These are phyloP conservation scores for Kalaharituber pfeilii DNA, from an alignment of 2,329 filamentous ascomycete species.

Conservation along the genomic window DNA sequence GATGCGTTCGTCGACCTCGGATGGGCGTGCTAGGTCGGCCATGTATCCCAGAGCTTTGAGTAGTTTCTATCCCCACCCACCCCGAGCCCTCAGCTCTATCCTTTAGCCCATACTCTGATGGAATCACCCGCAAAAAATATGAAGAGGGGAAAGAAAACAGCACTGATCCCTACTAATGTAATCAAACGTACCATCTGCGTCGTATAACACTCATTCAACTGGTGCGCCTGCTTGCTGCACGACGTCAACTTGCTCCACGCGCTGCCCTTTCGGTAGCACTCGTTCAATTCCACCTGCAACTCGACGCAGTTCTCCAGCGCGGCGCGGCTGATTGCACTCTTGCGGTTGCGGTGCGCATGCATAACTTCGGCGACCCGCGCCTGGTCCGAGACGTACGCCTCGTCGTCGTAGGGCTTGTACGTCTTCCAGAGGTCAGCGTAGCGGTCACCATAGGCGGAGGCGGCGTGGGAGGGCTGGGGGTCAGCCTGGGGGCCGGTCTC, in stretches of 20 bases:
- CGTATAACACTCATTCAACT: slow-evolving; percentile 71
- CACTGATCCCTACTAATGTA: neutral
- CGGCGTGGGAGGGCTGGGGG: slow-evolving; percentile 12
- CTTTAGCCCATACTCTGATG: neutral
- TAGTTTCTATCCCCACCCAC: slow-evolving; percentile 45
- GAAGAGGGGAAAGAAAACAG: neutral
- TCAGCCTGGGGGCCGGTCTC: too few species aligned
- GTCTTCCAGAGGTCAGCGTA: slow-evolving; percentile 85
- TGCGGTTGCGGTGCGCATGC: slow-evolving; percentile 68
- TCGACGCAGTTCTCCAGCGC: slow-evolving; percentile 86
- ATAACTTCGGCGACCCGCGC: slow-evolving; percentile 67
- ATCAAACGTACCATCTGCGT: slow-evolving; percentile 60
- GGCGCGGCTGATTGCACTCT: slow-evolving; percentile 56
- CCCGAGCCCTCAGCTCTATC: slow-evolving; percentile 3
- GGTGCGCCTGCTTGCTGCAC: slow-evolving; percentile 59
- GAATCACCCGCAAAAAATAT: too few species aligned
- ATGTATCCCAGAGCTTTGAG: slow-evolving; percentile 81
- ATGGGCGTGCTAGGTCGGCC: slow-evolving; percentile 44
- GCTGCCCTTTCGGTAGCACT: slow-evolving; percentile 61
- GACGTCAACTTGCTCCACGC: slow-evolving; percentile 54
- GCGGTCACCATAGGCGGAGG: slow-evolving; percentile 44
- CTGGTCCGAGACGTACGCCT: slow-evolving; percentile 56
- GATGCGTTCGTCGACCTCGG: slow-evolving; percentile 63
- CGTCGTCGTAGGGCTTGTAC: slow-evolving; percentile 52
- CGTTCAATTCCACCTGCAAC: slow-evolving; percentile 65